phyloP scores from a whole-genome alignment of 139 green algal genomes.

The Micractinium conductrix region DNA sequence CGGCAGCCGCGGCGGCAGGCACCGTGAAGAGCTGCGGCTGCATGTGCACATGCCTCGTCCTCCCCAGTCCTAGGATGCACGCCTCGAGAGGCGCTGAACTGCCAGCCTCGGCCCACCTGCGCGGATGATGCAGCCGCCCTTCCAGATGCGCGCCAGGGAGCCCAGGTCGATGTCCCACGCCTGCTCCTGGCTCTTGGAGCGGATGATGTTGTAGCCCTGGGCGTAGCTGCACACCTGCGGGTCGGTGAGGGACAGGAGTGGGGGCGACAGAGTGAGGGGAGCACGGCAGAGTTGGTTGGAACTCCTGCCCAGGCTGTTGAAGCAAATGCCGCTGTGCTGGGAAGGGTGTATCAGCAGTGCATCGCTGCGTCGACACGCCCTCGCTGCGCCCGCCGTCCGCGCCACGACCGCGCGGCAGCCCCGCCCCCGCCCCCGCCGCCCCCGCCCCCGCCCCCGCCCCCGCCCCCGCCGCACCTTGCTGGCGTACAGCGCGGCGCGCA shows the following conservation, averaged over 20 bases:
- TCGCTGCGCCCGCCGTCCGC: too few relatives aligned
- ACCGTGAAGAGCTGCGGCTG: too few relatives aligned
- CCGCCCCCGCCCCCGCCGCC: too few relatives aligned
- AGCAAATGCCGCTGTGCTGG: too few relatives aligned
- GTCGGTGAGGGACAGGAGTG: neutral
- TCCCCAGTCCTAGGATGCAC: too few relatives aligned
- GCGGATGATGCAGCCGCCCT: slow-evolving; percentile 99
- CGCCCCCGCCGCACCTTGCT: slow-evolving; percentile 82
- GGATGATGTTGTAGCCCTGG: slow-evolving; percentile 99
- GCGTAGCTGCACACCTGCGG: slow-evolving; percentile 88
- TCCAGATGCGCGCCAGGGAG: slow-evolving; percentile 95
- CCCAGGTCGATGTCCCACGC: slow-evolving; percentile 94
- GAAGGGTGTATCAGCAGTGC: neutral
- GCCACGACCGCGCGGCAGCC: too few relatives aligned
- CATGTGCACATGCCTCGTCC: too few relatives aligned
- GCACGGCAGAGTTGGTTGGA: too few relatives aligned
- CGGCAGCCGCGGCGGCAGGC: too few relatives aligned
- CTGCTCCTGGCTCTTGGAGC: slow-evolving; percentile 91
- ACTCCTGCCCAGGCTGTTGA: too few relatives aligned
- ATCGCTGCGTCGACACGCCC: neutral
- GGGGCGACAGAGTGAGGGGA: neutral
- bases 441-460: too few relatives aligned
- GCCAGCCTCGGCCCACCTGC: neutral
- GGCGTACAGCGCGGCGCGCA: slow-evolving; percentile 89
- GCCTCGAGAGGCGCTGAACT: too few relatives aligned